Conservation (phyloP, 2,329 filamentous ascomycete species). For the Trichoderma koningiopsis region DNA sequence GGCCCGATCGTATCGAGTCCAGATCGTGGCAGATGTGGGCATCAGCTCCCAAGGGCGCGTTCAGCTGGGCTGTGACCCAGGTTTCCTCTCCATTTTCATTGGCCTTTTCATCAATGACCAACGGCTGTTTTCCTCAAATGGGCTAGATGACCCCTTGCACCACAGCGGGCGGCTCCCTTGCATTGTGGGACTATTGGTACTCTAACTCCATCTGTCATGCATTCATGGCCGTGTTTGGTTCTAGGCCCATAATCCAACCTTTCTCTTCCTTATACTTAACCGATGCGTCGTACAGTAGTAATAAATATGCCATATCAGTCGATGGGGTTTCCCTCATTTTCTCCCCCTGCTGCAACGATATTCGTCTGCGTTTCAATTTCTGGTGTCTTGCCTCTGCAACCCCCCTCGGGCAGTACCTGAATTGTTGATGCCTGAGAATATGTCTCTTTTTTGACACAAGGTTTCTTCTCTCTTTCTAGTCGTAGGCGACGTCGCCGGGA, state of each 20-base stretch:
- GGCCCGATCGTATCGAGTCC: neutral
- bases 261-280: neutral
- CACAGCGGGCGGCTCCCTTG: neutral
- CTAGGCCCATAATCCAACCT: neutral
- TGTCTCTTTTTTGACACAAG: neutral
- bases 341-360: neutral
- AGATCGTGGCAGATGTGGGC: neutral
- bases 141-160: neutral
- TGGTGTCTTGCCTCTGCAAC: neutral
- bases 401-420: neutral
- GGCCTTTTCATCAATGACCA: neutral
- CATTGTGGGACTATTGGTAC: neutral
- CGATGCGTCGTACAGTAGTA: neutral
- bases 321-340: neutral
- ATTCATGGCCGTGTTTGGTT: neutral
- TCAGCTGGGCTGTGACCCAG: neutral
- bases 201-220: neutral
- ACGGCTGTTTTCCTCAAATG: neutral
- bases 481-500: neutral
- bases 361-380: neutral
- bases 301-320: neutral
- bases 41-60: neutral
- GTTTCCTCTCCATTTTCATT: neutral
- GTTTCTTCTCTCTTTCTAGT: neutral
- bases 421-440: neutral